Evolutionary conservation across 2,329 filamentous ascomycete genomes (phyloP), one percentile per base, ranked within the genome.

Genomic region (Alternaria metachromatica): DNA sequence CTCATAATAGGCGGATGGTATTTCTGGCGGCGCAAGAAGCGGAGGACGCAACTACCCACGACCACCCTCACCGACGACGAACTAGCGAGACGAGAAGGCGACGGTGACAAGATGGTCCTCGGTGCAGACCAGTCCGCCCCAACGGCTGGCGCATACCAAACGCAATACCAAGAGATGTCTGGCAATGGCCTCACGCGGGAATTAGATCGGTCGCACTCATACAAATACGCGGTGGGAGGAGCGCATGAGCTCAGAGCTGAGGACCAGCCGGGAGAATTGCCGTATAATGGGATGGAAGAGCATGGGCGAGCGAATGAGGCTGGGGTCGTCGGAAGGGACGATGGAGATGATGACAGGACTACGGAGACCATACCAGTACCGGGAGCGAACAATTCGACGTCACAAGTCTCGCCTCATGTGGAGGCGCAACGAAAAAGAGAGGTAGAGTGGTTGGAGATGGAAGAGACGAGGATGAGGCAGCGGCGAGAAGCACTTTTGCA

Each of bases 381-480:
- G 3, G 15, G 25, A 20, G 7, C 46, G 25, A 21, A 12, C 2
- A 6, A 25, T 10, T 1, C 25, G 6, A 28, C 20, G 30, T 8
- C n/a, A 15, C 25, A 46, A 3, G 37, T 45, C 20, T 59, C 49
- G 3, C 23, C 51, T 10, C 45, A 57, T 51, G 46, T 58, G 0
- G 50, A 66, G 18, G 60, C 56, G 43, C 63, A 60, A 48, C 50
- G 56, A 10, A 55, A 41, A 7, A 45, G 58, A 6, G 57, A 66
- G 5, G 48, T 66, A 9, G 60, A 64, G 18, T 66, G 64, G 60
- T 21, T 66, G 30, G 61, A 66, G 28, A 55, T 26, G 28, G 64
- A 64, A 49, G 64, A 66, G n/a, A 43, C 43, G 4, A 63, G 61
- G 3, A 45, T 66, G 15, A 26, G 64, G n/a, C 57, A 64, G 25